A percentile compares a stretch with the other conserved stretches of the same genome.
Evolutionary conservation across 768 basidiomycete genomes (phyloP).

Genomic region (Hydnomerulius pinastri): DNA sequence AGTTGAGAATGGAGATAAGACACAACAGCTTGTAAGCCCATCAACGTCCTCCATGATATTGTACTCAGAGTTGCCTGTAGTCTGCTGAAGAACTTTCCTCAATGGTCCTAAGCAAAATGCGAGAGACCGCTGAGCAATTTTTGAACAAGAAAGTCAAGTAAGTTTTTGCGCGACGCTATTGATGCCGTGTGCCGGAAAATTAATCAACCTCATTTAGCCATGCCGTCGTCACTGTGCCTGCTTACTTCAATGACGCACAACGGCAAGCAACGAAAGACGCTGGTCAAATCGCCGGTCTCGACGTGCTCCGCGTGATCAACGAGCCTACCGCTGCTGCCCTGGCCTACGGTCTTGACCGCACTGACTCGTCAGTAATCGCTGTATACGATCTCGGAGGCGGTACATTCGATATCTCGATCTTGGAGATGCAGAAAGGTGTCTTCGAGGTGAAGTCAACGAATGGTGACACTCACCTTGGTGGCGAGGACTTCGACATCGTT

Average conservation of each 20-base stretch:
- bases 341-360: slow-evolving; percentile 93
- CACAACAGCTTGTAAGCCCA: slow-evolving; percentile 69
- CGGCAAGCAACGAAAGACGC: slow-evolving; percentile 98
- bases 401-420: slow-evolving; percentile 98
- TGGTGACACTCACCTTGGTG: slow-evolving; percentile 97
- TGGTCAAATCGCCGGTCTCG: slow-evolving; percentile 95
- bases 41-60: slow-evolving; percentile 1
- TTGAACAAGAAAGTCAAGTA: slow-evolving; percentile 93
- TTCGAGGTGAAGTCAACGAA: slow-evolving; percentile 99
- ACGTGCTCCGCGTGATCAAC: slow-evolving; percentile 98
- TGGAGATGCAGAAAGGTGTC: slow-evolving; percentile 99
- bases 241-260: slow-evolving; percentile 99
- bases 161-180: slow-evolving; percentile 36
- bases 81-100: slow-evolving; percentile 85
- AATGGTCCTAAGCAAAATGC: slow-evolving; percentile 91
- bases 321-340: slow-evolving; percentile 98
- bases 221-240: slow-evolving; percentile 93
- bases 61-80: slow-evolving; percentile 41
- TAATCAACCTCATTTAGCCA: slow-evolving; percentile 47
- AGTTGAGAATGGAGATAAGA: slow-evolving; percentile 86
- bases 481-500: slow-evolving; percentile 94
- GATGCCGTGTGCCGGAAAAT: not conserved
- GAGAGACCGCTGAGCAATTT: slow-evolving; percentile 91
- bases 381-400: slow-evolving; percentile 99
- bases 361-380: slow-evolving; percentile 83